These are phyloP conservation scores for Cercospora sp. DNA, from an alignment of 2,329 filamentous ascomycete species.

Conservation along the genomic window DNA sequence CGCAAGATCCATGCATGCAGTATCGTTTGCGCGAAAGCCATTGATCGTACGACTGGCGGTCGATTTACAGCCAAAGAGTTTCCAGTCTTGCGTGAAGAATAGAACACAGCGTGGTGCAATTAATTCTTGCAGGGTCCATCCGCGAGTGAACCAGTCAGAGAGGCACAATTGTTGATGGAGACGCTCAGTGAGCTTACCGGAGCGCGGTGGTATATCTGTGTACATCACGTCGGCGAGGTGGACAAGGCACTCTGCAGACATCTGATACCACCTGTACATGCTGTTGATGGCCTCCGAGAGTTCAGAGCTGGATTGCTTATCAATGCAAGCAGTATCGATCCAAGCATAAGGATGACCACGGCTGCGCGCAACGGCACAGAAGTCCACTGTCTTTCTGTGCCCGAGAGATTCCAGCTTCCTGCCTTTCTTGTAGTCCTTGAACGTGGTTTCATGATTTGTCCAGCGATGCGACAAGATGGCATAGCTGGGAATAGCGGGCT, in stretches of 20 bases:
- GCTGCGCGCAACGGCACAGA: not conserved
- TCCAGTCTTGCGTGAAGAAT: constrained; percentile 10
- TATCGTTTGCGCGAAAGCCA: not conserved
- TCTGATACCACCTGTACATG: constrained; percentile 21
- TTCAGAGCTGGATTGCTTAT: constrained; percentile 27
- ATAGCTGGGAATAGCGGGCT: constrained; percentile 5
- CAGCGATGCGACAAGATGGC: constrained; percentile 16
- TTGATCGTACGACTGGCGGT: not conserved
- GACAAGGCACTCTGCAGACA: not conserved
- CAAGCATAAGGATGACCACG: constrained; percentile 18
- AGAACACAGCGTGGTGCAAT: constrained; percentile 4
- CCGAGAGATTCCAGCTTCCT: not conserved
- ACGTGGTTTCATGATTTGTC: constrained; percentile 8
- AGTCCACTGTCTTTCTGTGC: constrained; percentile 2
- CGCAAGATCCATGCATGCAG: not conserved
- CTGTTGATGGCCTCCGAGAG: constrained; percentile 29
- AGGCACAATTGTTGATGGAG: not conserved
- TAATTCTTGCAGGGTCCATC: constrained; percentile 3
- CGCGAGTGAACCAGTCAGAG: constrained; percentile 10
- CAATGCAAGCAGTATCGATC: constrained; percentile 33
- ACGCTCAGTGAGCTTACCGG: not conserved
- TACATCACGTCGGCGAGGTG: constrained; percentile 4
- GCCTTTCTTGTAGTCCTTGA: constrained; percentile 3
- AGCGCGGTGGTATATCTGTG: not conserved
- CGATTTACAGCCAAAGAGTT: constrained; percentile 1